Conservation (phyloP, 306 rosid genomes). For the Carpinus fangiana region DNA sequence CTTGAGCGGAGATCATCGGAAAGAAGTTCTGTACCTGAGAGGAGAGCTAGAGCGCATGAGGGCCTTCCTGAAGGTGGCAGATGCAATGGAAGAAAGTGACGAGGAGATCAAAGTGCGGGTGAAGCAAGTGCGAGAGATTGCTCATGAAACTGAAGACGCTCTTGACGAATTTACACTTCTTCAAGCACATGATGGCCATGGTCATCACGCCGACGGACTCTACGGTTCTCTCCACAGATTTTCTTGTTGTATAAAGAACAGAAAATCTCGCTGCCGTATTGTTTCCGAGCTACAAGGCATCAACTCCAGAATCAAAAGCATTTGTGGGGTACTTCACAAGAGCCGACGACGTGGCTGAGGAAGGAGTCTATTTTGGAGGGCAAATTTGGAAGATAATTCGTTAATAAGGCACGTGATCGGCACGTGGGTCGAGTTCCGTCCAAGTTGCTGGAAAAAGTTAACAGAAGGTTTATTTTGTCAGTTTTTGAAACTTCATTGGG, state of each 20-base stretch:
- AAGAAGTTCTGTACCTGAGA: conserved; percentile 26
- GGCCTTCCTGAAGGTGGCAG: conserved; percentile 36
- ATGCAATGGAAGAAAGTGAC: conserved; percentile 35
- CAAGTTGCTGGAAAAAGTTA: no score
- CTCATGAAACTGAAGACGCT: conserved; percentile 40
- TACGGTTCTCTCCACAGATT: not conserved
- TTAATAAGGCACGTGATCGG: no score
- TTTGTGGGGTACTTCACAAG: conserved; percentile 16
- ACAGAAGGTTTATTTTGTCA: no score
- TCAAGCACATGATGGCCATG: not conserved
- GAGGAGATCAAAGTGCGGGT: conserved; percentile 36
- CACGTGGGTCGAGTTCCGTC: no score
- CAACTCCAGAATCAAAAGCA: conserved; percentile 20
- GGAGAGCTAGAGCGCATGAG: conserved; percentile 29
- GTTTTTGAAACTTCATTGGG: no score
- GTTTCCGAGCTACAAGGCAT: conserved; percentile 15
- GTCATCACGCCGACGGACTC: not conserved
- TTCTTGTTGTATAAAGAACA: not conserved
- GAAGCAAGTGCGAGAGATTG: conserved; percentile 36
- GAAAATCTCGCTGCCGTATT: conserved; percentile 8
- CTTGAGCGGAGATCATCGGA: conserved; percentile 17
- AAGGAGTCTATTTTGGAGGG: no score
- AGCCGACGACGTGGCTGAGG: no score
- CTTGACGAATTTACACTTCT: conserved; percentile 35
- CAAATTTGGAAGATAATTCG: no score